Conservation (phyloP, 2,329 filamentous ascomycete genomes). For the Exophiala calicioides region DNA sequence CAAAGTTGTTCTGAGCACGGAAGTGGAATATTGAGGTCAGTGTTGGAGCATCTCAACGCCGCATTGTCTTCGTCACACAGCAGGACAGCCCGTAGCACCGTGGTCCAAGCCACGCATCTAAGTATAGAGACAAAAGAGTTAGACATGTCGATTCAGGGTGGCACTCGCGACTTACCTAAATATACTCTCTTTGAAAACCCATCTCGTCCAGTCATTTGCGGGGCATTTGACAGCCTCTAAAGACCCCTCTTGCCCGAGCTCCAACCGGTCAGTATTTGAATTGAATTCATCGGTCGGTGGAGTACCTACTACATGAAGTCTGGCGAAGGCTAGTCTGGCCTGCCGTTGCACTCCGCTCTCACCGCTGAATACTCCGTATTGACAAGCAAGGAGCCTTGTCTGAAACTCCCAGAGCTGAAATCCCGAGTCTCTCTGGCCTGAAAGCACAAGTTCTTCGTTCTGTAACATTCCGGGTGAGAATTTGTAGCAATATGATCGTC, state of each 20-base stretch:
- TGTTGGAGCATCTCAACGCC: conserved; percentile 6
- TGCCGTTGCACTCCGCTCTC: conserved; percentile 1
- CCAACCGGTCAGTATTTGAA: too few relatives aligned
- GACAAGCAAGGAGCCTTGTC: conserved; percentile 7
- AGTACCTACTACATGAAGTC: not conserved
- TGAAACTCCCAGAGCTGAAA: conserved; percentile 10
- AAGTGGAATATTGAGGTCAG: not conserved
- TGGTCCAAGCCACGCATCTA: conserved; percentile 3
- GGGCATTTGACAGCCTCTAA: not conserved
- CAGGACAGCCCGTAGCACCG: conserved; percentile 3
- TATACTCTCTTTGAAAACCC: conserved; percentile 1
- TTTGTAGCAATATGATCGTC: too few relatives aligned
- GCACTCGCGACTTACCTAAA: conserved; percentile 2
- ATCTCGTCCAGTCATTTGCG: not conserved
- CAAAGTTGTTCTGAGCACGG: conserved; percentile 5
- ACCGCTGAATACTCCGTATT: conserved; percentile 4
- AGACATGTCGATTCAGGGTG: too few relatives aligned
- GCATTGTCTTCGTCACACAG: conserved; percentile 10
- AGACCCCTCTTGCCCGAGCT: not conserved
- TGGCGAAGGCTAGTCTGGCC: not conserved
- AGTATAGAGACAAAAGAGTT: not conserved
- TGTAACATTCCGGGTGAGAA: conserved; percentile 1
- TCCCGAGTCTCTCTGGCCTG: conserved; percentile 5
- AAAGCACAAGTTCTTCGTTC: not conserved
- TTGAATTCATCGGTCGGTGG: too few relatives aligned